Conservation (phyloP, 352 stramenopile genomes). For the Lagenidium giganteum region DNA sequence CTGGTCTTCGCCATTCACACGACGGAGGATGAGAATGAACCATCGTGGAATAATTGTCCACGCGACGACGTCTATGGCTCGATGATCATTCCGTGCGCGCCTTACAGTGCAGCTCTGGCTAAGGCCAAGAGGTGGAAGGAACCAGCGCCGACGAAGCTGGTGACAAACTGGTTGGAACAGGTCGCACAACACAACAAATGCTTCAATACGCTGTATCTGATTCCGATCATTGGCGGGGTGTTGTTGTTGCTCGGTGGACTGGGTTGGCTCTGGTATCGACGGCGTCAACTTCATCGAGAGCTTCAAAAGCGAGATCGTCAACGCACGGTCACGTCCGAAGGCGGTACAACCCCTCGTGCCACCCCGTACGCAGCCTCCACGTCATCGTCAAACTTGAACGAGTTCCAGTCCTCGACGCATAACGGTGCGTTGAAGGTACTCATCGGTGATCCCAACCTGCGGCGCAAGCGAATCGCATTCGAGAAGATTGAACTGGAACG, state of each 20-base stretch:
- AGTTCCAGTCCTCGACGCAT: too few species aligned
- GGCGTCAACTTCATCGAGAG: neutral
- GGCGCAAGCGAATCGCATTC: neutral
- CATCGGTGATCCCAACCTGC: neutral
- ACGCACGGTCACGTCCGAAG: too few species aligned
- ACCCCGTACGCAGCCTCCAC: too few species aligned
- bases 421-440: constrained; percentile 4
- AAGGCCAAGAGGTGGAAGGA: neutral
- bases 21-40: constrained; percentile 14
- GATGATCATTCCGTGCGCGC: constrained; percentile 11
- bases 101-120: neutral
- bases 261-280: neutral
- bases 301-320: neutral
- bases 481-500: too few species aligned
- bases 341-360: too few species aligned
- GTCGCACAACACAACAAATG: neutral
- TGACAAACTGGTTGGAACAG: constrained; percentile 6
- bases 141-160: neutral
- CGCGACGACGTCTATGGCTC: constrained; percentile 1
- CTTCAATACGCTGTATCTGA: constrained; percentile 1
- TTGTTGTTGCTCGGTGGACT: neutral
- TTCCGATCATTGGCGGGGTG: too few species aligned
- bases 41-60: constrained; percentile 15
- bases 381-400: too few species aligned
- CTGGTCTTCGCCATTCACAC: constrained; percentile 25